These are phyloP conservation scores for Coleophoma eucalyptorum DNA, from an alignment of 2,329 filamentous ascomycete species.

Conservation along the genomic window DNA sequence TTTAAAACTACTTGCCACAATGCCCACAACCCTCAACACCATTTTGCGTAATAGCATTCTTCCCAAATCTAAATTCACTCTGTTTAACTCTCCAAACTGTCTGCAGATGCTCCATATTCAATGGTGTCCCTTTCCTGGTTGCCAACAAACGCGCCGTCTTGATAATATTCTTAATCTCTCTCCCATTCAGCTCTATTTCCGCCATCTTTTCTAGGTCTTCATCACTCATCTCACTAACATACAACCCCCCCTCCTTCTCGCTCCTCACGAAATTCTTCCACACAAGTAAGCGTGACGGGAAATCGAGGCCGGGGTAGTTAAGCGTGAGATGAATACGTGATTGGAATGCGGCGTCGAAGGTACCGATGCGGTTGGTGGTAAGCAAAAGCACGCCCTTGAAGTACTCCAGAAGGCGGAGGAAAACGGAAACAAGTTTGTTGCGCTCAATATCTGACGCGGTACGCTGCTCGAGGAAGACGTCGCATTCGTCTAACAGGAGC, in stretches of 20 bases:
- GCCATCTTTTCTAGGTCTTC: background rate
- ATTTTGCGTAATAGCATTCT: background rate
- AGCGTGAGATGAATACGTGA: constrained; percentile 27
- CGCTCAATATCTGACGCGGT: constrained; percentile 21
- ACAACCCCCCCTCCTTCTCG: background rate
- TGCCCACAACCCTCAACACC: background rate
- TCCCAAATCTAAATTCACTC: background rate
- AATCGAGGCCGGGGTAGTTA: constrained; percentile 17
- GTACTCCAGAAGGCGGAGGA: constrained; percentile 31
- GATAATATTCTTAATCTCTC: background rate
- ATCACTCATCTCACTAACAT: background rate
- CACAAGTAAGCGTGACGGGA: constrained; percentile 11
- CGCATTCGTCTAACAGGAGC: constrained; percentile 31
- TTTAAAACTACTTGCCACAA: background rate
- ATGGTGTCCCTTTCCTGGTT: constrained; percentile 9
- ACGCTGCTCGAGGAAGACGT: constrained; percentile 31
- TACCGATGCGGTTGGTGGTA: constrained; percentile 25
- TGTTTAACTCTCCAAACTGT: background rate
- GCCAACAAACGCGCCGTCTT: constrained; percentile 20
- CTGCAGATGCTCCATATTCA: background rate
- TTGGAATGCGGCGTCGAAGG: constrained; percentile 28
- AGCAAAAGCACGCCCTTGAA: constrained; percentile 34
- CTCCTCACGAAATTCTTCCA: constrained; percentile 12
- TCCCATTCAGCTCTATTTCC: background rate
- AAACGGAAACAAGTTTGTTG: constrained; percentile 27